Evolutionary conservation across 768 basidiomycete species (phyloP).

Genomic region (Boletus reticuloceps): DNA sequence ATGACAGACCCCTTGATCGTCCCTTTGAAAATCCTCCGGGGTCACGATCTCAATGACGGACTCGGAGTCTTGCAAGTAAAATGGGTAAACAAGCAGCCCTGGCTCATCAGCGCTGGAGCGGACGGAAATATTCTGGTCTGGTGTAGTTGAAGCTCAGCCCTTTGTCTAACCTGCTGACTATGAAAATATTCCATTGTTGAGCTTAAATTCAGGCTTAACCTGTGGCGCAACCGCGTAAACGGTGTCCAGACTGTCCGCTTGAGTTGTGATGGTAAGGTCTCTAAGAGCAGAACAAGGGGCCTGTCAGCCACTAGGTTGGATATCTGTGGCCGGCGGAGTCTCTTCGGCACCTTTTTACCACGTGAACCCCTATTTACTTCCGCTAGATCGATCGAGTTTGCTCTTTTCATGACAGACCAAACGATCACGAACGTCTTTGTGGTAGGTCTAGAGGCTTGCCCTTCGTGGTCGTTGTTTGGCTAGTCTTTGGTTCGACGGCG

Average conservation of each 20-base stretch:
- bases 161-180: slow-evolving; percentile 30
- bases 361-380: slow-evolving; percentile 9
- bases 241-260: slow-evolving; percentile 5
- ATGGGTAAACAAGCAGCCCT: slow-evolving; percentile 89
- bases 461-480: not conserved
- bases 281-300: slow-evolving; percentile 6
- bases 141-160: slow-evolving; percentile 59
- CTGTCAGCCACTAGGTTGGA: not conserved
- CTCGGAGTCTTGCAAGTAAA: slow-evolving; percentile 88
- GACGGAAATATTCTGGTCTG: slow-evolving; percentile 88
- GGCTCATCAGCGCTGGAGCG: slow-evolving; percentile 90
- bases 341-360: not conserved
- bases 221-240: slow-evolving; percentile 19
- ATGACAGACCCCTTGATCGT: slow-evolving; percentile 98
- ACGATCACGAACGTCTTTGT: not conserved
- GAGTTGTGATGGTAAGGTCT: slow-evolving; percentile 3
- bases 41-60: slow-evolving; percentile 82
- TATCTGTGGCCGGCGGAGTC: not conserved
- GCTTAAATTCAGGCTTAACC: slow-evolving; percentile 16
- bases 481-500: not conserved
- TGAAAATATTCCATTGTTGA: slow-evolving; percentile 23
- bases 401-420: not conserved
- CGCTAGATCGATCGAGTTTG: slow-evolving; percentile 1
- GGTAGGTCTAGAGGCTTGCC: not conserved
- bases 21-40: slow-evolving; percentile 91